Evolutionary conservation across 1,284 basidiomycete species (phyloP).

Genomic region (Fomitopsis palustris): DNA sequence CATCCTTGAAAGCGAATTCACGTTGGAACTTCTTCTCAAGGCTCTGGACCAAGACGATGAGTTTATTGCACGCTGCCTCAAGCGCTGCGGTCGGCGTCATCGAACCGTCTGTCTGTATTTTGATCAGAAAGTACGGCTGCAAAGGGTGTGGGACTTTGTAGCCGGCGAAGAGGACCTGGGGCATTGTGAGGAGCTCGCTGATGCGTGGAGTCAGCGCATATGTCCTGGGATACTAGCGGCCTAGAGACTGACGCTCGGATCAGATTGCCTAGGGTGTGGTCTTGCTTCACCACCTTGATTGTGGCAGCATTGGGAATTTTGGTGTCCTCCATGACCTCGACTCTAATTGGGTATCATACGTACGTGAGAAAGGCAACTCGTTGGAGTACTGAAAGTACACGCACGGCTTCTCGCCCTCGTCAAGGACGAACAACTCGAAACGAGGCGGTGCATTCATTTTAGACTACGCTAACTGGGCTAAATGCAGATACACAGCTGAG

Average conservation of each 20-base stretch:
- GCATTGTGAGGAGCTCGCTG: constrained; percentile 85
- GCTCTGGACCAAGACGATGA: constrained; percentile 74
- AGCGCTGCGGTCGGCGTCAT: constrained; percentile 82
- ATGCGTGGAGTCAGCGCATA: not conserved
- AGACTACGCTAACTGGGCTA: constrained; percentile 7
- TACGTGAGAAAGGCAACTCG: constrained; percentile 3
- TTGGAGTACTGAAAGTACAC: constrained; percentile 29
- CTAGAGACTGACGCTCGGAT: constrained; percentile 75
- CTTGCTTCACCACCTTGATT: constrained; percentile 92
- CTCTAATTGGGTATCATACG: constrained; percentile 42
- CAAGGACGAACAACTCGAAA: constrained; percentile 88
- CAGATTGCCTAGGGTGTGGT: constrained; percentile 97
- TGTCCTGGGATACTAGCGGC: not conserved
- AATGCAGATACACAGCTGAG: not conserved
- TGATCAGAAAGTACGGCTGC: constrained; percentile 90
- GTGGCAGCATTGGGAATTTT: constrained; percentile 98
- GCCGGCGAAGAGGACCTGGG: constrained; percentile 89
- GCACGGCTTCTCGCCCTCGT: constrained; percentile 91
- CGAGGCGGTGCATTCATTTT: constrained; percentile 91
- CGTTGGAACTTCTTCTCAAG: constrained; percentile 73
- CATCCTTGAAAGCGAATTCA: constrained; percentile 73
- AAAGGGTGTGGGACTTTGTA: constrained; percentile 98
- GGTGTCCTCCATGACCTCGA: constrained; percentile 92
- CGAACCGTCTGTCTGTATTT: constrained; percentile 92
- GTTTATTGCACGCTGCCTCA: constrained; percentile 79